phyloP scores from a whole-genome alignment of 2,329 filamentous ascomycete species.

The Rutstroemia sp. region DNA sequence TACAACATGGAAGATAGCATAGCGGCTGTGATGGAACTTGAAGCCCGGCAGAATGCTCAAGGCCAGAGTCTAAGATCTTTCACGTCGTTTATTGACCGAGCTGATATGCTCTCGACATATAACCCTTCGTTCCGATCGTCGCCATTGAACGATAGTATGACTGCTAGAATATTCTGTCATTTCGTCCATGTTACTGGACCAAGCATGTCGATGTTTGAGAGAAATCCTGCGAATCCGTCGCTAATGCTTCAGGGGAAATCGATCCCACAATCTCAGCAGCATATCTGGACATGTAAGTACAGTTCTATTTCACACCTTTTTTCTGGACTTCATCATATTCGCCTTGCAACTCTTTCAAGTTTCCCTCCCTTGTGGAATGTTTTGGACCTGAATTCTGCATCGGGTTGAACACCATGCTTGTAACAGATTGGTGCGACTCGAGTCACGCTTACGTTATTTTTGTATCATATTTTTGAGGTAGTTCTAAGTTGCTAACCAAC shows the following conservation, averaged over 20 bases:
- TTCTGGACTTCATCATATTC: too few relatives aligned
- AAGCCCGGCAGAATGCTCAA: conserved; percentile 24
- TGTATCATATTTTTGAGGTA: too few relatives aligned
- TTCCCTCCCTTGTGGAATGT: too few relatives aligned
- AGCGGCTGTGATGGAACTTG: conserved; percentile 20
- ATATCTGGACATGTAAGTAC: conserved; percentile 54
- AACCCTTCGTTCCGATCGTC: conserved; percentile 56
- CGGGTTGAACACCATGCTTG: too few relatives aligned
- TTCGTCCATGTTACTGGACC: conserved; percentile 87
- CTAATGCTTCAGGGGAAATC: conserved; percentile 55
- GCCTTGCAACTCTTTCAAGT: too few relatives aligned
- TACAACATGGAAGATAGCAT: conserved; percentile 7
- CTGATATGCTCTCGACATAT: conserved; percentile 55
- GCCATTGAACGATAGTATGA: conserved; percentile 73
- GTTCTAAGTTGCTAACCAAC: too few relatives aligned
- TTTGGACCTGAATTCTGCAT: too few relatives aligned
- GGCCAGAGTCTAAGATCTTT: conserved; percentile 37
- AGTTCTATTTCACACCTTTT: not conserved
- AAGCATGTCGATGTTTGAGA: conserved; percentile 79
- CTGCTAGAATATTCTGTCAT: conserved; percentile 79
- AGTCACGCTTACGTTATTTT: not conserved
- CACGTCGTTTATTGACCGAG: conserved; percentile 35
- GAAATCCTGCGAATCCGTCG: conserved; percentile 67
- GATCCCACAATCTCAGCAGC: conserved; percentile 55
- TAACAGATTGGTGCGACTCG: too few relatives aligned